Percentiles rank a stretch among this genome's conserved stretches.
phyloP scores from a whole-genome alignment of 345 rosid species.

The Sonneratia alba region DNA sequence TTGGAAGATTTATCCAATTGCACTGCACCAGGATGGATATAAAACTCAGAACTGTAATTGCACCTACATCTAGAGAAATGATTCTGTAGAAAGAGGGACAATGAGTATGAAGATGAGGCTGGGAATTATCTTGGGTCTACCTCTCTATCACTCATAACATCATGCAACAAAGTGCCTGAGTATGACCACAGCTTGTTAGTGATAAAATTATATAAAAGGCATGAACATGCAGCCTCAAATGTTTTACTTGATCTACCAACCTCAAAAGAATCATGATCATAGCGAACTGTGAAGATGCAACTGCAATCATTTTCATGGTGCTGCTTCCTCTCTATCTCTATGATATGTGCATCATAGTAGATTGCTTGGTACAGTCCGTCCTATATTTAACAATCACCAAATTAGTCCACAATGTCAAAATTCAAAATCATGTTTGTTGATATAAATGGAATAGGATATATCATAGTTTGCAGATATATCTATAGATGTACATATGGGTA shows the following conservation, averaged over 20 bases:
- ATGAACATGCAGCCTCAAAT: not conserved
- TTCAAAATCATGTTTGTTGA: not conserved
- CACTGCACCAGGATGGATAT: not conserved
- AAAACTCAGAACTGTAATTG: not conserved
- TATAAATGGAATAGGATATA: not conserved
- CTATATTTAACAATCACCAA: constrained; percentile 24
- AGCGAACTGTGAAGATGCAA: constrained; percentile 56
- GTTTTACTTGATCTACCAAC: constrained; percentile 9
- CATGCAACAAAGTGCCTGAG: not conserved
- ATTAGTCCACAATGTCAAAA: not conserved
- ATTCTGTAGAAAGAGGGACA: not conserved
- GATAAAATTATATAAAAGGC: not conserved
- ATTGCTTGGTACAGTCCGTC: constrained; percentile 45
- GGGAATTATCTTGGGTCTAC: not conserved
- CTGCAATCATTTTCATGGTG: constrained; percentile 44
- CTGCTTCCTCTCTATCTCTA: constrained; percentile 37
- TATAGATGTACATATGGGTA: not conserved
- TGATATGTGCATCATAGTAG: constrained; percentile 56
- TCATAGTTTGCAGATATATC: not conserved
- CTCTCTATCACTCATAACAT: not conserved
- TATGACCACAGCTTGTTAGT: not conserved
- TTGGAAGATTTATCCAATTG: not conserved
- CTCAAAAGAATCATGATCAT: constrained; percentile 39
- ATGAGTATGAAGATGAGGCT: not conserved
- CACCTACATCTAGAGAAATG: not conserved